Conservation (phyloP, 176 grass and related monocot genomes). For the Dactylis glomerata region DNA sequence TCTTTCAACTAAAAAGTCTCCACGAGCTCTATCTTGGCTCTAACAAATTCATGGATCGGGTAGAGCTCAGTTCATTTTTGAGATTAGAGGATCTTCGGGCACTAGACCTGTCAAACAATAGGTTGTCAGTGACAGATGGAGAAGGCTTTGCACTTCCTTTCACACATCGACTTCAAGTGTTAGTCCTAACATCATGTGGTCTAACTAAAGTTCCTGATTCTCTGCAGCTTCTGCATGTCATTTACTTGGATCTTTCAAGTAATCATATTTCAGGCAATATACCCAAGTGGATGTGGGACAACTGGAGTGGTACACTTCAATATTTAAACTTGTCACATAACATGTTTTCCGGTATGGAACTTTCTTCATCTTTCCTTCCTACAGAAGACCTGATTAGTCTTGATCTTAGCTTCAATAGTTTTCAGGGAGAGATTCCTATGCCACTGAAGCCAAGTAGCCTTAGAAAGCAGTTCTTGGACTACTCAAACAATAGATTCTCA, state of each 20-base stretch:
- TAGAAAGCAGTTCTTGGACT: too few relatives aligned
- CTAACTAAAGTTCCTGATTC: background rate
- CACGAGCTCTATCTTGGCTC: background rate
- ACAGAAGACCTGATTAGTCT: too few relatives aligned
- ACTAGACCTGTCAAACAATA: constrained; percentile 28
- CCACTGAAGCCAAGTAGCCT: too few relatives aligned
- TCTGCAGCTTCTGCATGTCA: background rate
- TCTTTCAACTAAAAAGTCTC: background rate
- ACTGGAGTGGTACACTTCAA: too few relatives aligned
- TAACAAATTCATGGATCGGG: background rate
- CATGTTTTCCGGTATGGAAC: too few relatives aligned
- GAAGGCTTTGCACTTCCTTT: background rate
- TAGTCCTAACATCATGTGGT: constrained; percentile 19
- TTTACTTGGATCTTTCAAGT: constrained; percentile 19
- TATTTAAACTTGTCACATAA: too few relatives aligned
- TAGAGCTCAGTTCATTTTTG: background rate
- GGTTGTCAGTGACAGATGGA: constrained; percentile 4
- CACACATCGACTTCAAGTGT: background rate
- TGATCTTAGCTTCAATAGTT: too few relatives aligned
- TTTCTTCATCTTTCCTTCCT: too few relatives aligned
- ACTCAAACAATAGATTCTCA: too few relatives aligned
- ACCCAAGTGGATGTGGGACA: too few relatives aligned
- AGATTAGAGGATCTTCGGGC: background rate
- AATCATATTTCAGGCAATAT: constrained; percentile 8
- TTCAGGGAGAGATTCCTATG: too few relatives aligned